phyloP scores from a whole-genome alignment of 495 filamentous ascomycete species.

The Penicillium salamii region DNA sequence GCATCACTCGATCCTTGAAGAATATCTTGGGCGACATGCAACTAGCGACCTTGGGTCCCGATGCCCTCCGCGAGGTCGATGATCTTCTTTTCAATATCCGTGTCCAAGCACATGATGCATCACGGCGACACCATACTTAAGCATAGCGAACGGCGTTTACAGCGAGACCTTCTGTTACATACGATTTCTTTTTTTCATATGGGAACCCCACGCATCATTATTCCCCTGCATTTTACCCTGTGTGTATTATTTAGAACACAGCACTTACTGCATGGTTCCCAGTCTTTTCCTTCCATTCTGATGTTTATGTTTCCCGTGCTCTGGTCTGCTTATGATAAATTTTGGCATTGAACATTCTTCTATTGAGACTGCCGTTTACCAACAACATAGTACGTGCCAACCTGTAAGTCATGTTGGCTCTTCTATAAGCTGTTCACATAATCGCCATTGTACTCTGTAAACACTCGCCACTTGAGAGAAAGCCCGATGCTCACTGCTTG shows the following conservation, averaged over 20 bases:
- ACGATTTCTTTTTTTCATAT: slow-evolving; percentile 11
- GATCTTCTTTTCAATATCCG: slow-evolving; percentile 67
- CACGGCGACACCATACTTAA: slow-evolving; percentile 41
- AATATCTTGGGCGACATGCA: slow-evolving; percentile 51
- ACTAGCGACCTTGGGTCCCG: slow-evolving; percentile 44
- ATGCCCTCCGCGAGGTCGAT: slow-evolving; percentile 58
- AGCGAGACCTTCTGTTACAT: slow-evolving; percentile 12
- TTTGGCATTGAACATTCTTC: neutral
- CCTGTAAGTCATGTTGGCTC: too few species aligned
- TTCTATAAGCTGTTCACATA: too few species aligned
- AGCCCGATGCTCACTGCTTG: too few species aligned
- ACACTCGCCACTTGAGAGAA: too few species aligned
- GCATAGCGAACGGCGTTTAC: slow-evolving; percentile 49
- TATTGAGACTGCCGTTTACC: neutral
- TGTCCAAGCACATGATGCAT: slow-evolving; percentile 60
- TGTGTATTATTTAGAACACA: neutral
- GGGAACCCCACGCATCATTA: slow-evolving; percentile 11
- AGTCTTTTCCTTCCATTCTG: neutral
- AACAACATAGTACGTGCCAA: too few species aligned
- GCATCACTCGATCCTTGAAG: slow-evolving; percentile 49
- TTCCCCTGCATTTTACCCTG: slow-evolving; percentile 27
- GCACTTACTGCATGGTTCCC: neutral
- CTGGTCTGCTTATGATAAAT: neutral
- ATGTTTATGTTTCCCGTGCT: neutral
- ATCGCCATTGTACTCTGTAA: too few species aligned